phyloP scores from a whole-genome alignment of 2,329 filamentous ascomycete species.

The Aspergillus sp. region DNA sequence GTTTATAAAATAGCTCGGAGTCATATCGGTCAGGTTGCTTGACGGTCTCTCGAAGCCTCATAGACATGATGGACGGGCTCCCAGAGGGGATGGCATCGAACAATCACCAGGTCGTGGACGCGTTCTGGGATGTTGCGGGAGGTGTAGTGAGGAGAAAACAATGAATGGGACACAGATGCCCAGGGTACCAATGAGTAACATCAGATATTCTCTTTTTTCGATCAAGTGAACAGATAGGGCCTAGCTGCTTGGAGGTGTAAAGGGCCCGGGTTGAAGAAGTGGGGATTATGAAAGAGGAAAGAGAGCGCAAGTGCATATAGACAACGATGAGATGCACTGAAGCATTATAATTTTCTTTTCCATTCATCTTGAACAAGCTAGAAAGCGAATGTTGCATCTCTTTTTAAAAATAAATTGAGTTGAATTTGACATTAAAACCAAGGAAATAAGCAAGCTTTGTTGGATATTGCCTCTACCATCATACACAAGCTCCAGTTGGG shows the following conservation, averaged over 20 bases:
- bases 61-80: constrained; percentile 5
- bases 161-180: neutral
- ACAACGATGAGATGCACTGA: too few species aligned
- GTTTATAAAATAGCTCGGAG: constrained; percentile 18
- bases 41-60: constrained; percentile 30
- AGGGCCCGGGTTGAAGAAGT: neutral
- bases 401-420: neutral
- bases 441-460: too few species aligned
- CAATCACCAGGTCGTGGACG: neutral
- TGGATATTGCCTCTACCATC: neutral
- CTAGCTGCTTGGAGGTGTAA: neutral
- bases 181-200: neutral
- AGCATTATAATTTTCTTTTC: too few species aligned
- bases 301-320: neutral
- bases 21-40: constrained; percentile 23
- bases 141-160: neutral
- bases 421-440: neutral
- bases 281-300: neutral
- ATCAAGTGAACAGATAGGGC: neutral
- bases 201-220: neutral
- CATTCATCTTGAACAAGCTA: neutral
- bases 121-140: too few species aligned
- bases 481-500: neutral
- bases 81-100: neutral
- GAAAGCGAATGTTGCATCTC: neutral